Percentiles rank a stretch among this genome's conserved stretches.
Evolutionary conservation across 352 stramenopile species (phyloP).

Genomic region (Phytophthora hybrid): DNA sequence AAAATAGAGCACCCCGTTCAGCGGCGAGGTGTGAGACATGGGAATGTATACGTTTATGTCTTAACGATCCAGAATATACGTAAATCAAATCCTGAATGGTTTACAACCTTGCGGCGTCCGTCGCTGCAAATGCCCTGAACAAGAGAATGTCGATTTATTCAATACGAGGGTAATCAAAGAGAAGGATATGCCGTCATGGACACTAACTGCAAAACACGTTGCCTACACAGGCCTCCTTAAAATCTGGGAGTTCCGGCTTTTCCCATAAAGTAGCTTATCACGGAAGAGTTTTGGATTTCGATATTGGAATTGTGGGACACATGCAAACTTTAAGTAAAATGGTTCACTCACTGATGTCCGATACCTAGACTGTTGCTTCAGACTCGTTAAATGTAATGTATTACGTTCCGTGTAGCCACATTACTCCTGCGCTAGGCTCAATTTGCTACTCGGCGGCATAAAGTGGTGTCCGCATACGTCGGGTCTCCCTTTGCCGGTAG

Average conservation of each 20-base stretch:
- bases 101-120: neutral
- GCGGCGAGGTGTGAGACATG: neutral
- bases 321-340: no score
- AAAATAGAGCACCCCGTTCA: no score
- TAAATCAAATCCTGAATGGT: neutral
- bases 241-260: no score
- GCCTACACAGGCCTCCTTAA: neutral
- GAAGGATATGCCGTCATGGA: neutral
- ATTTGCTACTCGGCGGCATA: slow-evolving; percentile 26
- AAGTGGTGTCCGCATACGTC: slow-evolving; percentile 23
- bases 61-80: neutral
- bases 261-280: no score
- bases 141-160: neutral
- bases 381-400: no score
- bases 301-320: no score
- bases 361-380: no score
- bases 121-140: neutral
- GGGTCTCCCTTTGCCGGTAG: slow-evolving; percentile 4
- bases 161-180: neutral
- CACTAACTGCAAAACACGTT: neutral
- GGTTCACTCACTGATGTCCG: no score
- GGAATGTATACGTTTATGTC: neutral
- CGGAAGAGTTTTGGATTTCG: no score
- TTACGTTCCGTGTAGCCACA: no score
- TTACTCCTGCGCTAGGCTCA: slow-evolving; percentile 7